Evolutionary conservation across 169 alveolate genomes (phyloP).

Genomic region (Cryptosporidium muris): DNA sequence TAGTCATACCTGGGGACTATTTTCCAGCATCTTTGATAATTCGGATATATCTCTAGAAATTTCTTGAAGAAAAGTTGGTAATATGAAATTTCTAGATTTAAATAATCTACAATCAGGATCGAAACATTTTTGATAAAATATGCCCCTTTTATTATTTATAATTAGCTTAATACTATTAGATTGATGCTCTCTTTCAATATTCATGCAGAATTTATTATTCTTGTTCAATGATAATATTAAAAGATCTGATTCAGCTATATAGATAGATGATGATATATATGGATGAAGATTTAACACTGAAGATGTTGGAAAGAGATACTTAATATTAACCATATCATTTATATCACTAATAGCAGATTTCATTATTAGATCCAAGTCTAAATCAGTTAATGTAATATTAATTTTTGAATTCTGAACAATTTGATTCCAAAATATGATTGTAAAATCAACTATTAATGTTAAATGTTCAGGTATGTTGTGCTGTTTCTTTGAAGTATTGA

Average conservation of each 20-base stretch:
- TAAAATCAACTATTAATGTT: constrained; percentile 15
- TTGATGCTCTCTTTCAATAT: constrained; percentile 67
- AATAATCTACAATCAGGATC: constrained; percentile 71
- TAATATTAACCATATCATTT: too few relatives aligned
- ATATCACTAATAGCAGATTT: too few relatives aligned
- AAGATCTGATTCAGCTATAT: constrained; percentile 20
- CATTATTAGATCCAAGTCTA: too few relatives aligned
- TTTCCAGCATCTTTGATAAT: constrained; percentile 6
- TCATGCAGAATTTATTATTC: constrained; percentile 40
- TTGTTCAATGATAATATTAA: constrained; percentile 6
- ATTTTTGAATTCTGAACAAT: not conserved
- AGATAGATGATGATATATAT: not conserved
- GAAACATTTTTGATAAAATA: constrained; percentile 73
- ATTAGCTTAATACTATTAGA: constrained; percentile 71
- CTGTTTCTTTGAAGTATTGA: not conserved
- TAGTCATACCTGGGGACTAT: not conserved
- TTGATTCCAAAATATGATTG: constrained; percentile 36
- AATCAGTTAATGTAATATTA: not conserved
- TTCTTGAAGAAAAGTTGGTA: constrained; percentile 24
- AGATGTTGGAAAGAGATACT: too few relatives aligned
- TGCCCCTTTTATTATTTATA: constrained; percentile 1
- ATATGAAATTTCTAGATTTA: constrained; percentile 16
- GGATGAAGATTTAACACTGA: not conserved
- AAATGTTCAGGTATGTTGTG: constrained; percentile 26
- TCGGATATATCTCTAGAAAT: constrained; percentile 29